A percentile compares a stretch with the other conserved stretches of the same genome.
phyloP scores from a whole-genome alignment of 2,329 filamentous ascomycete species.

The Chalaropsis ovoidea region DNA sequence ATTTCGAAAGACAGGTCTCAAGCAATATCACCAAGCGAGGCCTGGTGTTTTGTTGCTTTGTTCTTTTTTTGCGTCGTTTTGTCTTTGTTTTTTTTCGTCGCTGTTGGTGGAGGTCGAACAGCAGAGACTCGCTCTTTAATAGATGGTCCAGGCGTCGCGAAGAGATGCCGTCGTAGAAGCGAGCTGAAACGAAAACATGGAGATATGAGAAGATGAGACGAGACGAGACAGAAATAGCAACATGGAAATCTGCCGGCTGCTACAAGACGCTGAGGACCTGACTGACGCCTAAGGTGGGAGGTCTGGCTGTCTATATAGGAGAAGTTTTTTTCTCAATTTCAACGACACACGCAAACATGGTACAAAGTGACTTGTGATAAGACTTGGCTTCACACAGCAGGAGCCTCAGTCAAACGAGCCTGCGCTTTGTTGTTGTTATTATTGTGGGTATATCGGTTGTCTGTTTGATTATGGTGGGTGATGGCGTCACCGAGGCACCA shows the following conservation, averaged over 20 bases:
- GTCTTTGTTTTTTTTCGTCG: not conserved
- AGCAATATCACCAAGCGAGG: not conserved
- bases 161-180: not conserved
- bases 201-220: not conserved
- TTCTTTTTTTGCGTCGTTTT: not conserved
- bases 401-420: not conserved
- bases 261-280: no score
- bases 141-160: constrained; percentile 2
- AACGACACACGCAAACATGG: no score
- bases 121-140: constrained; percentile 1
- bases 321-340: no score
- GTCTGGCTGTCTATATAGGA: not conserved
- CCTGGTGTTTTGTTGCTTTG: not conserved
- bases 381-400: no score
- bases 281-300: not conserved
- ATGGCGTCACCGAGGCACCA: not conserved
- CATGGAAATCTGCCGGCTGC: not conserved
- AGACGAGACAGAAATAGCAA: constrained; percentile 1
- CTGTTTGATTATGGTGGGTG: not conserved
- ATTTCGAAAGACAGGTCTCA: not conserved
- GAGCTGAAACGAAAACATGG: not conserved
- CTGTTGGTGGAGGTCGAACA: not conserved
- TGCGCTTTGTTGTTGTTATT: not conserved
- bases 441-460: not conserved
- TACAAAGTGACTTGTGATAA: no score